A percentile compares a stretch with the other conserved stretches of the same genome.
Evolutionary conservation across 495 filamentous ascomycete species (phyloP).

Genomic region (Daldinia concentrica): DNA sequence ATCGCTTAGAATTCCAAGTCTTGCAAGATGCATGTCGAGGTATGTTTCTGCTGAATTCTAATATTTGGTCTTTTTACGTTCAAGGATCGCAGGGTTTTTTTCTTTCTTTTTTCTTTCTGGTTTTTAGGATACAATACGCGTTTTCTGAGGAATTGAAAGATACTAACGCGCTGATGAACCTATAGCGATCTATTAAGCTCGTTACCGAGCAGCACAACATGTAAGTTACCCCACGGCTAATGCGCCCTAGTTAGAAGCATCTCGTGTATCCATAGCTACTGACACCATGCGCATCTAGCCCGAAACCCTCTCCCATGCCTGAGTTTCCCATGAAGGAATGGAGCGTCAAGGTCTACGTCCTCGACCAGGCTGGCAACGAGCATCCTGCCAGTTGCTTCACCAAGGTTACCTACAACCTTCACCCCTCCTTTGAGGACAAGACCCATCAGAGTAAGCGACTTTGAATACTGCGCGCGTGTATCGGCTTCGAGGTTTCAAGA

Average conservation of each 20-base stretch:
- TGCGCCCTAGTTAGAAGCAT: background rate
- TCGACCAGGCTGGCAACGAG: conserved; percentile 70
- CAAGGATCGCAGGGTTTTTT: background rate
- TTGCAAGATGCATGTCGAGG: conserved; percentile 40
- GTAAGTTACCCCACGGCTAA: conserved; percentile 62
- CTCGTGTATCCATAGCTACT: conserved; percentile 16
- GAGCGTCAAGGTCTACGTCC: conserved; percentile 70
- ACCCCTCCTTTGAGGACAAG: conserved; percentile 85
- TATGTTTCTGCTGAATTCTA: conserved; percentile 11
- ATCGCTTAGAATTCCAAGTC: background rate
- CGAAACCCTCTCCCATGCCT: conserved; percentile 78
- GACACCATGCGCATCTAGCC: conserved; percentile 50
- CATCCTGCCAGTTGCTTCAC: conserved; percentile 85
- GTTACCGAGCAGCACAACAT: conserved; percentile 89
- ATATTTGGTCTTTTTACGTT: background rate
- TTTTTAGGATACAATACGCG: background rate
- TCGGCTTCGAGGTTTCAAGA: background rate
- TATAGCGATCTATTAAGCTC: conserved; percentile 83
- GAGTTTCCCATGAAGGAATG: conserved; percentile 90
- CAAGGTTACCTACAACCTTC: conserved; percentile 89
- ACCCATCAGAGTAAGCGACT: conserved; percentile 79
- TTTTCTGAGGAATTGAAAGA: conserved; percentile 13
- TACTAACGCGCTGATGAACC: conserved; percentile 35
- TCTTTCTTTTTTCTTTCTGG: no score
- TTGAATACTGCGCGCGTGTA: background rate